Evolutionary conservation across 2,329 filamentous ascomycete genomes (phyloP).

Genomic region (Aspergillus sp.): DNA sequence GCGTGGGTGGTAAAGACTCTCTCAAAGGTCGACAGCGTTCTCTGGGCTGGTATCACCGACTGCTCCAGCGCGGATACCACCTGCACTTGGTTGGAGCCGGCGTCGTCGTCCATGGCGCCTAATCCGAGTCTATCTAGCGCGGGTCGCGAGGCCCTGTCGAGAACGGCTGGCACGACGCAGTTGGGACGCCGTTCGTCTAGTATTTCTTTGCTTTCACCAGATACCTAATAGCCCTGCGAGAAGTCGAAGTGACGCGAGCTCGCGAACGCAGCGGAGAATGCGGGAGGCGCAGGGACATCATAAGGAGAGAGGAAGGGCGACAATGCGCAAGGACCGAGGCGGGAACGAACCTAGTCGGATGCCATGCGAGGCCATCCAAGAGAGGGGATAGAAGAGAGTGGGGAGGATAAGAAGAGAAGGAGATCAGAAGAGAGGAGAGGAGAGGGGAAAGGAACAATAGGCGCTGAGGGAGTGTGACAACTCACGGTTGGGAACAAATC

Average conservation of each 20-base stretch:
- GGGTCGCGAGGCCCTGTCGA: conserved; percentile 8
- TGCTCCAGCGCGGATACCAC: conserved; percentile 27
- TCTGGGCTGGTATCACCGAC: conserved; percentile 24
- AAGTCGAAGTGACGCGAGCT: conserved; percentile 29
- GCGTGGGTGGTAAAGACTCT: conserved; percentile 56
- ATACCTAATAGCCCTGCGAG: conserved; percentile 5
- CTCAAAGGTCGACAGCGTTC: conserved; percentile 51
- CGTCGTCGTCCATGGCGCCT: conserved; percentile 9
- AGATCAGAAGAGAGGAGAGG: conserved; percentile 5
- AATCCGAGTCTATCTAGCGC: conserved; percentile 4
- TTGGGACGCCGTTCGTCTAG: conserved; percentile 4
- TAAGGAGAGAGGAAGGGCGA: conserved; percentile 24
- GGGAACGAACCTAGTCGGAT: conserved; percentile 24
- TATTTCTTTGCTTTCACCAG: neutral
- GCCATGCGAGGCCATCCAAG: conserved; percentile 29
- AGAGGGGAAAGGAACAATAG: conserved; percentile 4
- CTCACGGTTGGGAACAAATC: conserved; percentile 23
- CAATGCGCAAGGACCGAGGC: conserved; percentile 19
- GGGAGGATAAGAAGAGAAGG: conserved; percentile 9
- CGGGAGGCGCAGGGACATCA: conserved; percentile 31
- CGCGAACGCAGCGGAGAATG: conserved; percentile 27
- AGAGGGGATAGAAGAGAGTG: conserved; percentile 12
- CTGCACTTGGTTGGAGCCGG: conserved; percentile 17
- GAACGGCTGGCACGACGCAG: conserved; percentile 13
- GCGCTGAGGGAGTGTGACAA: conserved; percentile 19